Evolutionary conservation across 2,329 filamentous ascomycete genomes (phyloP), one percentile per base, ranked within the genome.

Genomic region (Didymella pomorum): DNA sequence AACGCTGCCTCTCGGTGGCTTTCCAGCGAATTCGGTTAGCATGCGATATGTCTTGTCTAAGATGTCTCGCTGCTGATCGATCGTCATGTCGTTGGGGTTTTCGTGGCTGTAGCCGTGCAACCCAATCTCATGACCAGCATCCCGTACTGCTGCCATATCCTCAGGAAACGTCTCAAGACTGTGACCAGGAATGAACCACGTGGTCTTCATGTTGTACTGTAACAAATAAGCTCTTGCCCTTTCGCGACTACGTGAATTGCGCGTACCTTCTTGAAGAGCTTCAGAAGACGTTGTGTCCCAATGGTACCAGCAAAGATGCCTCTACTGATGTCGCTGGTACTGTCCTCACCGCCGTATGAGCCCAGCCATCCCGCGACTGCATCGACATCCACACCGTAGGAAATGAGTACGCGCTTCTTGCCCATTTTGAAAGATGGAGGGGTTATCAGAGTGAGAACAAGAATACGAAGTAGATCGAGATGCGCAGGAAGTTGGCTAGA

Each of bases 11-110:
- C 88, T 79, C 0, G 90, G 90, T 1, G 87, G 87, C 76, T 91
- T 91, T 6, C 90, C 74, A 39, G 84, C 85, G 68, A 93, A 89
- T 0, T 89, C 86, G 0, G 86, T 91, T 31, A 92, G 82, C 75
- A 92, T 82, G 21, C 84, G 83, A 71, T 88, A 91, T 18, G 89
- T 91, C 76, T 91, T 91, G 68, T 90, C 87, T 6, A 94, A 82
- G 16, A 93, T 87, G 56, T 90, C 89, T 14, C 83, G 84, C 73
- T 93, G 90, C 76, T 93, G 90, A 70, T 92, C 89, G 1, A 90
- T 72, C 0, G 83, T 89, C 89, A 92, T 91, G 56, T 87, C 84
- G 0, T 81, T 81, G 0, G 89, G 89, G 66, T 92, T 92, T 71
- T 92, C 89, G 68, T 92, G 89, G 0, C 84, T 87, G 76, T 92